These are phyloP conservation scores for Mariannaea elegans DNA, from an alignment of 2,329 filamentous ascomycete genomes.

Conservation along the genomic window DNA sequence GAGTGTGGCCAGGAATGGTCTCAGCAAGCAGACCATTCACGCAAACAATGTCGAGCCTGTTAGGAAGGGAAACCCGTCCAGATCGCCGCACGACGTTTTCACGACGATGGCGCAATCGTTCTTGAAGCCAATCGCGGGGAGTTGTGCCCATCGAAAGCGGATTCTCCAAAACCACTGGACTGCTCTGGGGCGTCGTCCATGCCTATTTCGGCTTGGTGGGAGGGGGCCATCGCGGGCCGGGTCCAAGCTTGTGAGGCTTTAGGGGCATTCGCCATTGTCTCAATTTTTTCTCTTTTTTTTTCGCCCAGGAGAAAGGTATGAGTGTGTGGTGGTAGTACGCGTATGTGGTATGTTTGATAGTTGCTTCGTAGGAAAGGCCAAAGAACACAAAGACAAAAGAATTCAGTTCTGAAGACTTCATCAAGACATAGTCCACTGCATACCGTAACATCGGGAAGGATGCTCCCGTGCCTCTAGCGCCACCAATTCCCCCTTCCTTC, in stretches of 20 bases:
- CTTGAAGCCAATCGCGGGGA: slow-evolving; percentile 22
- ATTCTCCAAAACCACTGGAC: slow-evolving; percentile 12
- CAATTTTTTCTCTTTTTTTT: not conserved
- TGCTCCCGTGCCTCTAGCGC: too few species aligned
- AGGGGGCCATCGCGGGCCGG: slow-evolving; percentile 9
- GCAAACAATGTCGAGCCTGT: not conserved
- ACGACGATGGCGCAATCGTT: slow-evolving; percentile 38
- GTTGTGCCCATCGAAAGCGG: slow-evolving; percentile 19
- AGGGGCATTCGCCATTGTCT: not conserved
- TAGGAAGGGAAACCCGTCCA: slow-evolving; percentile 9
- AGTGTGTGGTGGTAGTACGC: too few species aligned
- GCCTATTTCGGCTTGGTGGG: slow-evolving; percentile 20
- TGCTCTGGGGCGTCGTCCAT: not conserved
- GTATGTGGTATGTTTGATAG: too few species aligned
- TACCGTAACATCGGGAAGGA: too few species aligned
- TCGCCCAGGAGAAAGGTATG: not conserved
- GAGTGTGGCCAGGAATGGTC: slow-evolving; percentile 1
- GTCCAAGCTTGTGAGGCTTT: not conserved
- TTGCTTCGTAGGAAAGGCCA: too few species aligned
- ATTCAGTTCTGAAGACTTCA: too few species aligned
- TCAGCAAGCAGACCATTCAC: not conserved
- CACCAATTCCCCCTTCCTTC: too few species aligned
- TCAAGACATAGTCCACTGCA: too few species aligned
- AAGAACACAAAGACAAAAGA: too few species aligned
- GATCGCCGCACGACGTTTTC: slow-evolving; percentile 34